Percentiles rank a stretch among this genome's conserved stretches.
Conservation (phyloP, 1,284 basidiomycete genomes). For the Cutaneotrichosporon cavernicola region DNA sequence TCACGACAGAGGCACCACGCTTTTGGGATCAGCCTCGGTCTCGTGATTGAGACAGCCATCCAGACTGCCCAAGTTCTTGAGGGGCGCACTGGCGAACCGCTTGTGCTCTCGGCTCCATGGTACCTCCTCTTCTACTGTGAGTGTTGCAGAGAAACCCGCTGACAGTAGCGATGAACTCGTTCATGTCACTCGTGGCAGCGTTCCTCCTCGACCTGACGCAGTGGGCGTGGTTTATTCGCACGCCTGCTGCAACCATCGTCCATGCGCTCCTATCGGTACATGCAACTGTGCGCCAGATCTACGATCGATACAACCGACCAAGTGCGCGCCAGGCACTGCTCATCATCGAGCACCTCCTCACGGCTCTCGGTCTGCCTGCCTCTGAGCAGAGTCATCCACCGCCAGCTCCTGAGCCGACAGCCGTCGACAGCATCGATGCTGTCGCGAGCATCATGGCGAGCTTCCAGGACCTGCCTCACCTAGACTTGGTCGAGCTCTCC, state of each 20-base stretch:
- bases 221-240: constrained; percentile 22
- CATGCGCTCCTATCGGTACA: constrained; percentile 11
- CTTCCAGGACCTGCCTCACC: constrained; percentile 16
- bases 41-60: constrained; percentile 26
- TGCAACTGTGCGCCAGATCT: constrained; percentile 10
- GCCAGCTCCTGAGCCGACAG: background rate
- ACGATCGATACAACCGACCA: constrained; percentile 17
- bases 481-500: constrained; percentile 20
- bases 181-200: constrained; percentile 27
- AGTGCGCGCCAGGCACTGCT: constrained; percentile 11
- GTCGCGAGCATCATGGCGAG: constrained; percentile 1
- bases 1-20: constrained; percentile 17
- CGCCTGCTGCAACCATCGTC: constrained; percentile 10
- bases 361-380: constrained; percentile 11
- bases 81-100: background rate
- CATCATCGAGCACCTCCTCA: constrained; percentile 18
- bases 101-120: constrained; percentile 22
- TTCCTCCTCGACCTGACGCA: constrained; percentile 25
- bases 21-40: constrained; percentile 20
- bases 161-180: constrained; percentile 25
- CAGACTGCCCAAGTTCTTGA: constrained; percentile 21
- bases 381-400: background rate
- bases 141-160: background rate
- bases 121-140: constrained; percentile 30
- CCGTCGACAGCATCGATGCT: background rate